A percentile compares a stretch with the other conserved stretches of the same genome.
phyloP scores from a whole-genome alignment of 768 basidiomycete species.

The Inosperma sp. region DNA sequence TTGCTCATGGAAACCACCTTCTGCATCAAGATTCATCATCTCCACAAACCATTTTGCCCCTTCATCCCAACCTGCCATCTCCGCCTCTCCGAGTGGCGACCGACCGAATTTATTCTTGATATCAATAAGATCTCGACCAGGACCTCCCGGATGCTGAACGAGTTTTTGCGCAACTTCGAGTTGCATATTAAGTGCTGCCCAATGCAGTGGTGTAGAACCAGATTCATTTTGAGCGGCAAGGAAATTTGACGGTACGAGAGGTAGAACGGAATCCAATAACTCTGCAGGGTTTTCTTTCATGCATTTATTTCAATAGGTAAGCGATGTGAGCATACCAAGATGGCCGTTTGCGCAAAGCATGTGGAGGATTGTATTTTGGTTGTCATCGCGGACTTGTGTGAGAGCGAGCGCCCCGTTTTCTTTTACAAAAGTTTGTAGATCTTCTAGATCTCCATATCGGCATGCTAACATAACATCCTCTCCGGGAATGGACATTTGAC shows the following conservation, averaged over 20 bases:
- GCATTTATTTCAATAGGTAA: neutral
- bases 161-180: slow-evolving; percentile 57
- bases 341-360: slow-evolving; percentile 91
- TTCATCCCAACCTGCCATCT: slow-evolving; percentile 76
- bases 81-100: slow-evolving; percentile 79
- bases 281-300: slow-evolving; percentile 43
- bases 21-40: slow-evolving; percentile 69
- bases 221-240: slow-evolving; percentile 61
- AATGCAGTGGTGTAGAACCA: slow-evolving; percentile 83
- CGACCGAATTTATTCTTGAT: slow-evolving; percentile 68
- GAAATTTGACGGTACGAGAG: slow-evolving; percentile 49
- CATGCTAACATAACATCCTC: slow-evolving; percentile 79
- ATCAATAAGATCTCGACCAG: slow-evolving; percentile 67
- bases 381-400: slow-evolving; percentile 56
- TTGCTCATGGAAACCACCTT: slow-evolving; percentile 31
- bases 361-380: slow-evolving; percentile 77
- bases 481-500: slow-evolving; percentile 36
- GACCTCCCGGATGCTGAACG: slow-evolving; percentile 51
- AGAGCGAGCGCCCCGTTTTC: slow-evolving; percentile 51
- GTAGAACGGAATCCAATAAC: slow-evolving; percentile 67
- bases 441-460: slow-evolving; percentile 84
- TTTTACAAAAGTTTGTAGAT: slow-evolving; percentile 62
- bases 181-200: slow-evolving; percentile 85
- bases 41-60: slow-evolving; percentile 79
- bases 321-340: slow-evolving; percentile 48